Base-by-base conservation (phyloP, 352 stramenopile genomes). In the Pythium rishiriense region DNA sequence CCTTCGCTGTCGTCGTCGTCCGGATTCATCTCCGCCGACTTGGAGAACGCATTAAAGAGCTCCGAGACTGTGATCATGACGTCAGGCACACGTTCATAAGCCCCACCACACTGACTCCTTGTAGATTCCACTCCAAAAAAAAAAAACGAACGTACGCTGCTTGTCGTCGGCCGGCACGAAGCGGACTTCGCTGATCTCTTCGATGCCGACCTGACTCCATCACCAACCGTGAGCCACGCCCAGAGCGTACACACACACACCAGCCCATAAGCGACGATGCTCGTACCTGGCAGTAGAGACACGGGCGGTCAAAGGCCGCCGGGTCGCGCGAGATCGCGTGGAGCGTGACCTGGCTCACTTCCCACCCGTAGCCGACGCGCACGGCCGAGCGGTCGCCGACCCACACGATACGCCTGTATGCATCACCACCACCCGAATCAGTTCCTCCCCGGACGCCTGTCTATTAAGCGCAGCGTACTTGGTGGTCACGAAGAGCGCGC, bases 11-110 rank as follows among this genome's bases (percentile, higher is more conserved):
- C 76, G 33, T 85, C 74, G 21, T 90, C 81, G 58, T 93, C 83
- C 6, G 85, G 85, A 70, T 94, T 94, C 73, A 94, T 75, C 65
- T 91, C 85, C 10, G 85, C 85, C 50, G 81, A 86, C 76, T 88
- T 90, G 66, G 78, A 88, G 29, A 94, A 92, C 22, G 81, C 81
- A 4, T 77, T 74, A 58, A 91, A 94, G 45, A 94, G 50, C 29
- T 86, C 75, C 74, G 83, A 70, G 41, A 94, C 85, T 94, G 24
- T 43, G 0, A 46, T 26, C 57, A 47, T 59, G 58, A 52, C 7
- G n/a, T 21, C 11, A 41, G 63, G 48, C 39, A 52, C 39, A 2
- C 35, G 24, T 11, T 11, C 31, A 37, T 37, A 37, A 6, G 31
- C 31, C n/a, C n/a, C n/a, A n/a, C n/a, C n/a, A 26, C 52, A 41